Base-by-base conservation (phyloP, 1,284 basidiomycete genomes). In the Moesziomyces parantarcticus region DNA sequence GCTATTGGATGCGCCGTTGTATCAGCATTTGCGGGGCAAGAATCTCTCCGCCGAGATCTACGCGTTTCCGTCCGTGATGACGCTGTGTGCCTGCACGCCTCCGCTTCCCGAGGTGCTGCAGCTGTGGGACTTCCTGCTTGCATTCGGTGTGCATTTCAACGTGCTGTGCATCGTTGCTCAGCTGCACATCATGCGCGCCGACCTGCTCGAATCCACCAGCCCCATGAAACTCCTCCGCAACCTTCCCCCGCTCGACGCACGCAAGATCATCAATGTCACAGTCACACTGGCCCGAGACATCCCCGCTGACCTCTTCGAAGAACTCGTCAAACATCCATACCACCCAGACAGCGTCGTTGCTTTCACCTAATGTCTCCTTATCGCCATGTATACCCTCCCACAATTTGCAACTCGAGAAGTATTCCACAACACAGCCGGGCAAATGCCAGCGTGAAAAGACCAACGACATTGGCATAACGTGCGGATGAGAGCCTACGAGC, bases 11-110 rank as follows among this genome's bases (percentile, higher is more conserved):
- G 89, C 90, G 0, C 91, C 94, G 44, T 87, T 99, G 18, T 96
- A 89, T 81, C 86, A 87, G 14, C 88, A 94, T 84, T 86, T 99
- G 41, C 89, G 91, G 34, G 91, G 90, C 40, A 96, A 95, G 83
- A 95, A 95, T 71, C 88, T 99, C n/a, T 92, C 91, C n/a, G 96
- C 96, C 6, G 94, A 98, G 83, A 89, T 99, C 36, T 98, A 98
- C 84, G 96, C 95, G 1, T 98, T 99, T 80, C 93, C 96, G 47
- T 97, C 95, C 57, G 90, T 98, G 23, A 88, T 99, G 66, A 99
- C 96, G 0, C 86, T 98, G 26, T 97, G 94, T 84, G 96, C 95
- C 11, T 97, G 95, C 80, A 98, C 96, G 16, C 95, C 95, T 2
- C 96, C 96, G 0, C 87, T 99, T 1, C 92, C 94, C 79, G 92